Evolutionary conservation across 805 yeast genomes (phyloP).

Genomic region (Saccharomycopsis sp.): DNA sequence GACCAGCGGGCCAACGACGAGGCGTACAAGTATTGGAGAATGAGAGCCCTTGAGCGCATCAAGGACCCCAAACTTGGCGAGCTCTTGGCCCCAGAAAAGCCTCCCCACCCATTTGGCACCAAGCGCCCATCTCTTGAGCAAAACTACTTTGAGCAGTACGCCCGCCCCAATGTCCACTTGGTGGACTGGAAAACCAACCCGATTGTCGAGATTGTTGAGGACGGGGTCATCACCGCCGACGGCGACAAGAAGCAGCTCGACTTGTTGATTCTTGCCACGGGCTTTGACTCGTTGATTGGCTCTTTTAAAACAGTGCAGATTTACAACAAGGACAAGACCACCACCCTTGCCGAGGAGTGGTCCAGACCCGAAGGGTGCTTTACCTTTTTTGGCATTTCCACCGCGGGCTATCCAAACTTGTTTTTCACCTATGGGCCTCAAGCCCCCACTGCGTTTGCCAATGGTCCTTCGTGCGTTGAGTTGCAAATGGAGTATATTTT

Average conservation of each 20-base stretch:
- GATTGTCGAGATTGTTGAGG: constrained; percentile 20
- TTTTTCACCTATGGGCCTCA: constrained; percentile 28
- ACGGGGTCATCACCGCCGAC: constrained; percentile 18
- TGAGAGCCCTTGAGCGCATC: constrained; percentile 15
- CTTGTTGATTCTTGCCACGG: constrained; percentile 22
- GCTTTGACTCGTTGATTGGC: constrained; percentile 25
- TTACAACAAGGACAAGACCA: constrained; percentile 19
- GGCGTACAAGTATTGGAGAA: constrained; percentile 22
- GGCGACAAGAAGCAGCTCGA: constrained; percentile 20
- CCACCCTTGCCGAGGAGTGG: constrained; percentile 19
- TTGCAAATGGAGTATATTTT: constrained; percentile 23
- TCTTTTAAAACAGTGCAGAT: constrained; percentile 23
- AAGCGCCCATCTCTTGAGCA: constrained; percentile 22
- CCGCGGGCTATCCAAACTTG: constrained; percentile 26
- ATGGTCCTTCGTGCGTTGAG: constrained; percentile 27
- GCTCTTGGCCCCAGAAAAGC: constrained; percentile 20
- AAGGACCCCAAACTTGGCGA: constrained; percentile 20
- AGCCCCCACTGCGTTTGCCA: constrained; percentile 27
- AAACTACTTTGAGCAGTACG: constrained; percentile 20
- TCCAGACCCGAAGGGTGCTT: constrained; percentile 8
- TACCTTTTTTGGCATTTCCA: constrained; percentile 25
- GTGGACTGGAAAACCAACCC: constrained; percentile 23
- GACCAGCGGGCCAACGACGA: constrained; percentile 19
- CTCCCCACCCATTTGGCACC: constrained; percentile 22
- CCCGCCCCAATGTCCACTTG: constrained; percentile 20